Base-by-base conservation (phyloP, 2,329 filamentous ascomycete species). In the Monascus ruber region DNA sequence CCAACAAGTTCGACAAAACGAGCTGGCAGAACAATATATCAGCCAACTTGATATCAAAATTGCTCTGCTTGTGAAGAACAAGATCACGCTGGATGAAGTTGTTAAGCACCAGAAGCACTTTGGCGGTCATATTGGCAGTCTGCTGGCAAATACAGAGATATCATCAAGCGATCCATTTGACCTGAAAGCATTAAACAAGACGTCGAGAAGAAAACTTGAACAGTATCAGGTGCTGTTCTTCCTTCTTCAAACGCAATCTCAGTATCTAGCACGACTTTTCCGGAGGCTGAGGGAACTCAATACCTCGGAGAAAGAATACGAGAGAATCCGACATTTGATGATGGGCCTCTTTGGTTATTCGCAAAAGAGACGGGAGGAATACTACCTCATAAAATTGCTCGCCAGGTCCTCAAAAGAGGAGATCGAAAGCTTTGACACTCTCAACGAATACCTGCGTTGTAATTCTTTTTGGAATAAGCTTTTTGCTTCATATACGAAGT, bases 11-110 rank as follows among this genome's bases (percentile, higher is more conserved):
- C 82, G 89, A 35, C 88, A 95, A 52, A 98, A 98, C 55, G 91
- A 98, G 65, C 81, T 94, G 70, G 78, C 93, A 31, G 91, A 98
- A 64, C 87, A 95, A 59, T 98, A 98, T 56, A 94, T 98, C 50
- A 88, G 94, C 53, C 91, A 98, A 59, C 76, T 98, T 29, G 93
- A 98, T 57, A 94, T 98, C 71, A 98, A 98, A 68, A 98, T 98
- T 59, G 91, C 91, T 1, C 75, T 98, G 3, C 73, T 98, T 11
- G 91, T 98, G 53, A 96, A 96, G 73, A 98, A 98, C 75, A 98
- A 98, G 65, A 98, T 98, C 55, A 96, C 91, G 0, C 73, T 98
- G 4, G 91, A 98, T 56, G 93, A 98, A 64, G 91, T 98, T 26
- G 85, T 98, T 40, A 86, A 87, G 53, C 91, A 96, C 58, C 91